Conservation (phyloP, 106 monocot genomes). For the Phalaenopsis aphrodite region DNA sequence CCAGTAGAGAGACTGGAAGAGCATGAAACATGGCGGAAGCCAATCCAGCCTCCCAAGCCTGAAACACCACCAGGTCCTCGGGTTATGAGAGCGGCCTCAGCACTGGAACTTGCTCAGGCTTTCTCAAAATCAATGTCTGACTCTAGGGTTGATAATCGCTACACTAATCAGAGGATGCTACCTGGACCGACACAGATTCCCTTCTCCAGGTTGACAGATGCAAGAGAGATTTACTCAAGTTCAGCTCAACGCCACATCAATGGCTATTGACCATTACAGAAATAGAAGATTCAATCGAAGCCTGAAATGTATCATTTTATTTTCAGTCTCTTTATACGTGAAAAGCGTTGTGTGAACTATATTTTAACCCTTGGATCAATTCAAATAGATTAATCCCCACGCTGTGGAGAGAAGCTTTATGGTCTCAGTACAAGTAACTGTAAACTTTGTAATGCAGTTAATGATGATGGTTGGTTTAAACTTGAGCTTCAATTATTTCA, state of each 20-base stretch:
- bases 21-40: constrained; percentile 80
- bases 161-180: constrained; percentile 10
- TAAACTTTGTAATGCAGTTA: no score
- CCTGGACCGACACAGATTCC: constrained; percentile 32
- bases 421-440: no score
- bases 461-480: no score
- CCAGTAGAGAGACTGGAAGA: constrained; percentile 28
- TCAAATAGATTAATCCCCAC: no score
- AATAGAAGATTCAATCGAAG: not conserved
- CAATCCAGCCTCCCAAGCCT: constrained; percentile 40
- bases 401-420: no score
- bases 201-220: constrained; percentile 67
- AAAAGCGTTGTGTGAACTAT: no score
- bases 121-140: constrained; percentile 64
- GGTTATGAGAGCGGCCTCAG: constrained; percentile 49
- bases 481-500: no score
- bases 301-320: not conserved
- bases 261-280: constrained; percentile 48
- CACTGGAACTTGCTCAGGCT: constrained; percentile 73
- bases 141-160: constrained; percentile 3
- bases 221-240: constrained; percentile 42
- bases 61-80: constrained; percentile 18
- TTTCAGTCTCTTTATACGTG: no score
- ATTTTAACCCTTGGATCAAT: no score
- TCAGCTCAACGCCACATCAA: constrained; percentile 49